phyloP scores from a whole-genome alignment of 305 asterid genomes.

The Fraxinus paxiana region DNA sequence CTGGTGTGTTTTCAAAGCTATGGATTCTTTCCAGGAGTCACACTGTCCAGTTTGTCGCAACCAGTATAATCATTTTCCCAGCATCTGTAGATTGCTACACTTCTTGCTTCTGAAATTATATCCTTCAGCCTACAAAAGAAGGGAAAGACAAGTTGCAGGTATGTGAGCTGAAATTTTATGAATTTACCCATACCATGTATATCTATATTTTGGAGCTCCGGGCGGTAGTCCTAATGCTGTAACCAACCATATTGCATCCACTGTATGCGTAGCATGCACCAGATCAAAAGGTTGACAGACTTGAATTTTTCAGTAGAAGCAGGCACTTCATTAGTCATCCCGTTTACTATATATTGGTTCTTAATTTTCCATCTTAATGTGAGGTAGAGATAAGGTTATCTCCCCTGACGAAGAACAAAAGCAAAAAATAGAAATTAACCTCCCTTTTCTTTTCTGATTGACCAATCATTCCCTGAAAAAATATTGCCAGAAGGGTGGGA shows the following conservation, averaged over 20 bases:
- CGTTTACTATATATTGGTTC: background rate
- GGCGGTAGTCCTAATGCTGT: background rate
- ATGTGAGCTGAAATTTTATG: background rate
- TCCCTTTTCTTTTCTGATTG: background rate
- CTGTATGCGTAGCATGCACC: background rate
- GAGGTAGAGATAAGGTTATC: background rate
- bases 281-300: background rate
- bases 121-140: conserved; percentile 43
- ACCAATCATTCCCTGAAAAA: background rate
- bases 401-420: background rate
- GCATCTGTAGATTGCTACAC: conserved; percentile 45
- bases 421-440: background rate
- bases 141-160: conserved; percentile 51
- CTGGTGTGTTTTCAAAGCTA: conserved; percentile 57
- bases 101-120: conserved; percentile 44
- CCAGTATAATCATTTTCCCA: conserved; percentile 49
- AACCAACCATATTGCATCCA: background rate
- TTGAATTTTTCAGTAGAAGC: background rate
- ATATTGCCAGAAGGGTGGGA: background rate
- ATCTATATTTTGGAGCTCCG: background rate
- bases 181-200: background rate
- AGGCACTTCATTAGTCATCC: background rate
- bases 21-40: conserved; percentile 38
- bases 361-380: background rate
- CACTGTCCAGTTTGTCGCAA: conserved; percentile 60